Conservation (phyloP, 768 basidiomycete species). For the Lentinula sp. region DNA sequence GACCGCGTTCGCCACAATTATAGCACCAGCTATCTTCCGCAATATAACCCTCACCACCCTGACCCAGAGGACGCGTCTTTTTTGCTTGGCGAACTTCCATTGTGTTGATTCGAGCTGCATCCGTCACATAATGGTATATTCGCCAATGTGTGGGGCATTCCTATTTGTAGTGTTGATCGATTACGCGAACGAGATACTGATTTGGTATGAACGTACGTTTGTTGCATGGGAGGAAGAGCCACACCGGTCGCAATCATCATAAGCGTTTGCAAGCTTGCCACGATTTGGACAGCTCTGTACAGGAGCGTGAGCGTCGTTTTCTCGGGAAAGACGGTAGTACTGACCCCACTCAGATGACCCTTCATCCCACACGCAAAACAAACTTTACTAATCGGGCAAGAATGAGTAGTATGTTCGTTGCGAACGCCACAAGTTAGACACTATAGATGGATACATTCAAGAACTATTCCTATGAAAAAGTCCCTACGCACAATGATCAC, state of each 20-base stretch:
- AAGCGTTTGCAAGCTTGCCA: conserved; percentile 14
- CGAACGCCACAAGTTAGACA: conserved; percentile 78
- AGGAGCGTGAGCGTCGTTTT: neutral
- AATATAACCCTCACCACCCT: conserved; percentile 78
- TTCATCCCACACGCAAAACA: conserved; percentile 83
- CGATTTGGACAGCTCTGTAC: conserved; percentile 69
- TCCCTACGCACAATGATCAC: conserved; percentile 55
- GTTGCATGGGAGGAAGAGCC: conserved; percentile 56
- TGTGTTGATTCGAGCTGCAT: conserved; percentile 40
- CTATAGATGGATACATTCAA: conserved; percentile 27
- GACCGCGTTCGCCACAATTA: conserved; percentile 67
- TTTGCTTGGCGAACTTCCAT: conserved; percentile 43
- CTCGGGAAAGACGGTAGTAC: conserved; percentile 9
- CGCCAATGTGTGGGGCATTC: conserved; percentile 85
- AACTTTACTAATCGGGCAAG: conserved; percentile 75
- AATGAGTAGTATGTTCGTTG: conserved; percentile 71
- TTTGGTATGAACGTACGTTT: conserved; percentile 33
- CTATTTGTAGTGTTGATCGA: conserved; percentile 25
- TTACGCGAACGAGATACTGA: neutral
- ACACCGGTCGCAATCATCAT: conserved; percentile 63
- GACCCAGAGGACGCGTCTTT: conserved; percentile 43
- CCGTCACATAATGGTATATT: conserved; percentile 65
- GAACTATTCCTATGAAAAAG: neutral
- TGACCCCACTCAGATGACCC: conserved; percentile 68
- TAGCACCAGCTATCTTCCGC: conserved; percentile 75